Percentiles rank a stretch among this genome's conserved stretches.
These are phyloP conservation scores for Penicillium vulpinum DNA, from an alignment of 2,329 filamentous ascomycete genomes.

Conservation along the genomic window DNA sequence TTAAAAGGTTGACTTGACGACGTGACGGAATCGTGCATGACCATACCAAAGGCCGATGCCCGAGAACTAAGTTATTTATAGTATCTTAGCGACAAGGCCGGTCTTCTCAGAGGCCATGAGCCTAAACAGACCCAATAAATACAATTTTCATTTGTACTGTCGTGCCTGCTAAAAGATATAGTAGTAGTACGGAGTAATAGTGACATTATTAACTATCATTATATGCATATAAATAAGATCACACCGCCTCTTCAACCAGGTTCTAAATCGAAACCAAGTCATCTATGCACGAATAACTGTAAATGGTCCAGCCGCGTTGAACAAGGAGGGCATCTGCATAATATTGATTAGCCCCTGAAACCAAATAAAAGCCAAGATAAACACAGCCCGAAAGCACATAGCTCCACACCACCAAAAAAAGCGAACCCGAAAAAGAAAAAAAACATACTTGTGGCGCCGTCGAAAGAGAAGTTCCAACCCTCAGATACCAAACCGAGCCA, in stretches of 20 bases:
- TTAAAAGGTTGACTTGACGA: neutral
- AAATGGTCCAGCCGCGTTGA: slow-evolving; percentile 32
- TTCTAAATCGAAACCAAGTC: neutral
- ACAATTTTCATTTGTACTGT: neutral
- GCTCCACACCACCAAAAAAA: neutral
- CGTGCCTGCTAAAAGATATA: neutral
- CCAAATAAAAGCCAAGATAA: neutral
- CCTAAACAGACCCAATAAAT: neutral
- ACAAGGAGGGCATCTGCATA: slow-evolving; percentile 30
- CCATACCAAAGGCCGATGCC: neutral
- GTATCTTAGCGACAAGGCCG: neutral
- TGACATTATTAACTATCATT: neutral
- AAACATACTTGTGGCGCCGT: slow-evolving; percentile 32
- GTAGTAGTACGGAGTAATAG: too few species aligned
- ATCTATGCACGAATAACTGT: slow-evolving; percentile 20
- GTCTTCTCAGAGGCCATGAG: neutral
- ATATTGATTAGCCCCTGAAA: neutral
- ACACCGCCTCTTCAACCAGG: neutral
- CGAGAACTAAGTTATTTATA: neutral
- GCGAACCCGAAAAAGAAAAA: neutral
- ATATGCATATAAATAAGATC: neutral
- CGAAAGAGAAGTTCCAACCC: slow-evolving; percentile 23
- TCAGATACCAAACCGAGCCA: slow-evolving; percentile 32
- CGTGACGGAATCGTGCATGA: neutral
- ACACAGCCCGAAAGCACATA: neutral